Conservation (phyloP, 1,284 basidiomycete species). For the Volvariella surrecta region DNA sequence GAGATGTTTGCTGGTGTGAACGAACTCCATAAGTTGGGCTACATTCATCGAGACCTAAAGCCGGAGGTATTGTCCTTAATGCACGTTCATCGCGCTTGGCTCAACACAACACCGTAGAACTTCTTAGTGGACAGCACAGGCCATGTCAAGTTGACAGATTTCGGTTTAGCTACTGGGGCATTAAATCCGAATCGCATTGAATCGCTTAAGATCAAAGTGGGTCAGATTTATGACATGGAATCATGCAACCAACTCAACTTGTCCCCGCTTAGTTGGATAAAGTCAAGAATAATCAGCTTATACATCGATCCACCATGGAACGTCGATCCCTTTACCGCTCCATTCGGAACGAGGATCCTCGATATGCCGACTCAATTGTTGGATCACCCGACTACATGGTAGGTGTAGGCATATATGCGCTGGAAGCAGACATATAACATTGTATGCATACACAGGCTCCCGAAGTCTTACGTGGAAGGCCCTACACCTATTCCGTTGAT, state of each 20-base stretch:
- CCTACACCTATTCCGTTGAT: constrained; percentile 94
- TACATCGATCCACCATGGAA: constrained; percentile 92
- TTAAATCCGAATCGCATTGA: constrained; percentile 95
- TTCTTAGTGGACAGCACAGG: constrained; percentile 94
- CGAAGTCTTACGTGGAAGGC: constrained; percentile 90
- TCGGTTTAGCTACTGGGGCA: constrained; percentile 94
- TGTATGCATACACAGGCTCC: constrained; percentile 40
- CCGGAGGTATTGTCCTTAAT: constrained; percentile 67
- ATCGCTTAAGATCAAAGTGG: constrained; percentile 84
- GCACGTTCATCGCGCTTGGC: background rate
- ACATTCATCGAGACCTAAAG: constrained; percentile 96
- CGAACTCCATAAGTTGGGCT: constrained; percentile 90
- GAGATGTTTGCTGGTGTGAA: constrained; percentile 94
- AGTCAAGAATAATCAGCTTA: constrained; percentile 89
- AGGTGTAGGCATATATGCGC: constrained; percentile 12
- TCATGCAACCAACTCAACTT: constrained; percentile 5
- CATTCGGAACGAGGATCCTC: constrained; percentile 84
- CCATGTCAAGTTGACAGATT: constrained; percentile 98
- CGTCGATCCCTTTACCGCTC: constrained; percentile 93
- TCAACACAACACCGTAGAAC: constrained; percentile 54
- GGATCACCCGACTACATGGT: constrained; percentile 97
- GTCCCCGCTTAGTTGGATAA: constrained; percentile 69
- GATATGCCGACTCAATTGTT: constrained; percentile 96
- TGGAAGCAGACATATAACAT: no score
- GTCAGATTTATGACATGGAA: background rate